Conservation (phyloP, 2,329 filamentous ascomycete species). For the Zymoseptoria pseudotritici region DNA sequence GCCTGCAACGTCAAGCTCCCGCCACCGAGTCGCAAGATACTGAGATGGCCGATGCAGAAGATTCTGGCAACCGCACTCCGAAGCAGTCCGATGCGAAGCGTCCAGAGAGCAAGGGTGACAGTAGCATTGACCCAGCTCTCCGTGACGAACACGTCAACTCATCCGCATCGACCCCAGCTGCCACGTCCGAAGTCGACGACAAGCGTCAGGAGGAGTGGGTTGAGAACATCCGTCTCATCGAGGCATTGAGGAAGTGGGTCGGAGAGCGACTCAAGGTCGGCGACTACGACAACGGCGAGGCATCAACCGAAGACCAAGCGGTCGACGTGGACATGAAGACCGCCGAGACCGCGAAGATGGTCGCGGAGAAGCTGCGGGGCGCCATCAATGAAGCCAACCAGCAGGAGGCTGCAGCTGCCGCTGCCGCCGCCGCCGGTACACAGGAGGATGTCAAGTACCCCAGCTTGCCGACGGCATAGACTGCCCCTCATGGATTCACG, state of each 20-base stretch:
- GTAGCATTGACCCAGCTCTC: constrained; percentile 32
- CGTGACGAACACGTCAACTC: constrained; percentile 25
- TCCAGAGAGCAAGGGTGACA: constrained; percentile 27
- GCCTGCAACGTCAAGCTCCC: constrained; percentile 49
- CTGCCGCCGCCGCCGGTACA: constrained; percentile 3
- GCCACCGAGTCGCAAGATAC: constrained; percentile 33
- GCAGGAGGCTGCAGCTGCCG: constrained; percentile 6
- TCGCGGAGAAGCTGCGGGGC: constrained; percentile 20
- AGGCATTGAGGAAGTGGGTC: constrained; percentile 52
- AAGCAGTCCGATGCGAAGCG: constrained; percentile 22
- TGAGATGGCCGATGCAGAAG: constrained; percentile 37
- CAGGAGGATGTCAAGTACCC: constrained; percentile 15
- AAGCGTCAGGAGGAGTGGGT: constrained; percentile 50
- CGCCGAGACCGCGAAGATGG: constrained; percentile 16
- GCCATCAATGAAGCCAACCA: constrained; percentile 12
- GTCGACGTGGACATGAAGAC: constrained; percentile 8
- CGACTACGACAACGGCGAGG: constrained; percentile 39
- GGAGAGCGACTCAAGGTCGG: constrained; percentile 47
- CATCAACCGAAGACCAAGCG: constrained; percentile 6
- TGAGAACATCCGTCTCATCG: constrained; percentile 57
- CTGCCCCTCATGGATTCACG: neutral
- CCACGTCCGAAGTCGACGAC: constrained; percentile 34
- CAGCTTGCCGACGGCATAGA: constrained; percentile 10
- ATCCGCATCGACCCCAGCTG: constrained; percentile 22
- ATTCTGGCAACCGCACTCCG: constrained; percentile 30